A percentile compares a stretch with the other conserved stretches of the same genome.
These are phyloP conservation scores for Solanum paucissectum DNA, from an alignment of 257 asterid genomes.

Conservation along the genomic window DNA sequence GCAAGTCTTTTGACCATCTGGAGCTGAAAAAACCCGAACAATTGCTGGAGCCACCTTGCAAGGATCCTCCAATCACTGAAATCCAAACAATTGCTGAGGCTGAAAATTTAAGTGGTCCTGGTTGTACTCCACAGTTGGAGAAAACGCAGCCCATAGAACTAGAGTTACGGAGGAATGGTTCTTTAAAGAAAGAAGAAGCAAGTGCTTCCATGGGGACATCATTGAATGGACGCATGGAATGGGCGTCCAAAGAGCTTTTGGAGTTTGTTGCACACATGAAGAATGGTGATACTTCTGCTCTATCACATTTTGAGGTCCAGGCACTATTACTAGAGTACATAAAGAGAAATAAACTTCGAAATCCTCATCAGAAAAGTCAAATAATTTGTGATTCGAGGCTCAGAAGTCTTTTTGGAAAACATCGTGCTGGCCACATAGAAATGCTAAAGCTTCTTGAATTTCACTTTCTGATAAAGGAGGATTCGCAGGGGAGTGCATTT, in stretches of 20 bases:
- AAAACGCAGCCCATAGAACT: slow-evolving; percentile 5
- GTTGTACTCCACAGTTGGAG: slow-evolving; percentile 24
- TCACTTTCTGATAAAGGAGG: slow-evolving; percentile 57
- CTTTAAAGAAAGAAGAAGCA: slow-evolving; percentile 6
- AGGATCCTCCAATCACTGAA: background rate
- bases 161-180: slow-evolving; percentile 2
- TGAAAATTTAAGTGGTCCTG: background rate
- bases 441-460: slow-evolving; percentile 77
- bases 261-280: slow-evolving; percentile 70
- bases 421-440: slow-evolving; percentile 61
- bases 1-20: slow-evolving; percentile 17
- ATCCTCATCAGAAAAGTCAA: slow-evolving; percentile 62
- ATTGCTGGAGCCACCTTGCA: slow-evolving; percentile 6
- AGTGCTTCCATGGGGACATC: slow-evolving; percentile 1
- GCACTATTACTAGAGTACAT: slow-evolving; percentile 54
- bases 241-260: slow-evolving; percentile 73
- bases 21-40: slow-evolving; percentile 29
- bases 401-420: slow-evolving; percentile 58
- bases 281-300: slow-evolving; percentile 58
- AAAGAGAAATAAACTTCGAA: slow-evolving; percentile 61
- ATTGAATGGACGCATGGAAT: slow-evolving; percentile 19
- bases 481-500: slow-evolving; percentile 24
- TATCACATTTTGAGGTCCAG: slow-evolving; percentile 61
- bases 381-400: slow-evolving; percentile 69
- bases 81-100: background rate